Evolutionary conservation across 768 basidiomycete genomes (phyloP), one percentile per base, ranked within the genome.

Genomic region (Heimioporus sp.): DNA sequence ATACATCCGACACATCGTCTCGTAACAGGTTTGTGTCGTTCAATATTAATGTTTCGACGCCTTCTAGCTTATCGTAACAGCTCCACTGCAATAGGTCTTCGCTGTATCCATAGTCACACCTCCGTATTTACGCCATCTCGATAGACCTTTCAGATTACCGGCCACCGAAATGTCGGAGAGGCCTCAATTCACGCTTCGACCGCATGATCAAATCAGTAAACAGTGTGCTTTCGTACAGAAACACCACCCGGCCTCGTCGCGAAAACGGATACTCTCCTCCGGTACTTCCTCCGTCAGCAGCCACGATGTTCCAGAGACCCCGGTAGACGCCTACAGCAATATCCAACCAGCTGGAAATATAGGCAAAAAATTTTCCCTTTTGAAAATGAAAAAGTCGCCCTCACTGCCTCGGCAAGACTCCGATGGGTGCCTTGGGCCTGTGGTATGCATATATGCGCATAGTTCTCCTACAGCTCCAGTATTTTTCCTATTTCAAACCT

Each of bases 121-220:
- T 12, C 7, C 32, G 15, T 20, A n/a, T 38, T 55, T 32, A 60
- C 20, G 32, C 15, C 30, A 40, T 47, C 24, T 19, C 28, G 6
- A 11, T 45, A 63, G 60, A 55, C 8, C 28, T 43, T 8, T 35
- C 53, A 43, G 51, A 56, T 5, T 32, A 34, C 34, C 52, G 41
- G 21, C 57, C 61, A 30, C 48, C 61, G n/a, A 87, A 83, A 56
- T 78, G 81, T 17, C 75, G 74, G 21, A 80, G 72, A 58, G 76
- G 77, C 9, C 67, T 83, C 44, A 89, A 88, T 57, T 64, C 75
- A 32, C 78, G 79, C 36, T 86, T 81, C 57, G 86, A 89, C 64
- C 73, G 73, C 40, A 89, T 90, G 87, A 68, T 88, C 30, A 74
- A 80, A 46, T 74, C 78, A 3, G 80, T 86, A 71, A 75, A 79